phyloP scores from a whole-genome alignment of 495 filamentous ascomycete genomes.

The Xylaria sp. region DNA sequence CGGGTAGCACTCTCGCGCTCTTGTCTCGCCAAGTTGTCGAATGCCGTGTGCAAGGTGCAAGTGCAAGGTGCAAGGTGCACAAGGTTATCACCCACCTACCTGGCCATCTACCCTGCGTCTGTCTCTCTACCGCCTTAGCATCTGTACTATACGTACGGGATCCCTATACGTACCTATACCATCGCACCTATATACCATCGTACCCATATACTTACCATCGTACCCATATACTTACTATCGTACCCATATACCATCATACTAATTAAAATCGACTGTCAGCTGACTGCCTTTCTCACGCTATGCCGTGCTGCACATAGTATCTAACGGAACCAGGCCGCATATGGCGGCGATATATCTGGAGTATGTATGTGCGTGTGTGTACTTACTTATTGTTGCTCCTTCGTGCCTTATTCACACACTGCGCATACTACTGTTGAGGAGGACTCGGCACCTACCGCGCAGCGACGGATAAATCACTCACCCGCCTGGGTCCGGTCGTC shows the following conservation, averaged over 20 bases:
- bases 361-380: not conserved
- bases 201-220: too few species aligned
- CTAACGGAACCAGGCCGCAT: not conserved
- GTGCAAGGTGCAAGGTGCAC: not conserved
- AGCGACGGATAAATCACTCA: constrained; percentile 17
- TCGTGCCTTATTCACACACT: not conserved
- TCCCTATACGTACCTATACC: too few species aligned
- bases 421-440: too few species aligned
- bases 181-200: too few species aligned
- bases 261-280: constrained; percentile 12
- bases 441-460: not conserved
- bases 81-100: constrained; percentile 1
- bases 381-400: not conserved
- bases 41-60: not conserved
- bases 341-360: not conserved
- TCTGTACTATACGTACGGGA: not conserved
- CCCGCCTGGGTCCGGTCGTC: not conserved
- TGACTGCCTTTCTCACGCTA: constrained; percentile 13
- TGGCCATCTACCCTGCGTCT: not conserved
- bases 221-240: too few species aligned
- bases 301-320: not conserved
- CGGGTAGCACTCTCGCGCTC: not conserved
- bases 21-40: constrained; percentile 1
- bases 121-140: too few species aligned
- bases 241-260: not conserved